Evolutionary conservation across 202 grass and related monocot species (phyloP).

Genomic region (Digitaria exilis): DNA sequence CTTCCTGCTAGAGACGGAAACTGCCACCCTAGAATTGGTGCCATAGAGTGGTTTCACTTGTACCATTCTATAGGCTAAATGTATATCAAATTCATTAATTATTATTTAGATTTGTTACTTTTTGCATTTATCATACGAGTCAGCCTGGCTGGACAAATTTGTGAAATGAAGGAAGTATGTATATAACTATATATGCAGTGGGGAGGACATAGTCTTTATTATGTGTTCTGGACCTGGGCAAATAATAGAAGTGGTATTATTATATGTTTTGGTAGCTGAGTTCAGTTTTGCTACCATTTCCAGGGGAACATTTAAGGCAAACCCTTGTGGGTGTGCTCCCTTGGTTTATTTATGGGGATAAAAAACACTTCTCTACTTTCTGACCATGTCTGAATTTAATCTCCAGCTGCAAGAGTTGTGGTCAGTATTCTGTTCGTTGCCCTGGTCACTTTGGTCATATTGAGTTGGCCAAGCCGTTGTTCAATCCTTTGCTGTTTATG

Average conservation of each 20-base stretch:
- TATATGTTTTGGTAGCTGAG: not conserved
- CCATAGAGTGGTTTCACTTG: not conserved
- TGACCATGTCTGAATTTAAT: slow-evolving; percentile 28
- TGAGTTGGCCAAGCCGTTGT: slow-evolving; percentile 68
- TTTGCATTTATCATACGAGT: not conserved
- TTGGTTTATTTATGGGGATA: not conserved
- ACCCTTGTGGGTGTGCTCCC: not conserved
- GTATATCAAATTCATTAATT: not conserved
- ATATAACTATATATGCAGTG: not conserved
- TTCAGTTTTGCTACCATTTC: not conserved
- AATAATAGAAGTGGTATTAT: slow-evolving; percentile 5
- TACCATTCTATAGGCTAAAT: not conserved
- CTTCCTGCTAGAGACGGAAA: not conserved
- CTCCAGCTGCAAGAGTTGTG: slow-evolving; percentile 83
- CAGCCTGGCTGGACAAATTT: not conserved
- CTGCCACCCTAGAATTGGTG: not conserved
- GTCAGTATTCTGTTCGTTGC: slow-evolving; percentile 60
- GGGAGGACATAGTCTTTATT: not conserved
- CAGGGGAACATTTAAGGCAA: not conserved
- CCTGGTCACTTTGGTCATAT: slow-evolving; percentile 95
- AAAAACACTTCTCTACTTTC: slow-evolving; percentile 17
- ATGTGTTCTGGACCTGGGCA: not conserved
- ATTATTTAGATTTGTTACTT: not conserved
- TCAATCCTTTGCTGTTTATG: slow-evolving; percentile 79
- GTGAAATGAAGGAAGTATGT: not conserved